Base-by-base conservation (phyloP, 2,329 filamentous ascomycete genomes). In the Calonectria naviculata region DNA sequence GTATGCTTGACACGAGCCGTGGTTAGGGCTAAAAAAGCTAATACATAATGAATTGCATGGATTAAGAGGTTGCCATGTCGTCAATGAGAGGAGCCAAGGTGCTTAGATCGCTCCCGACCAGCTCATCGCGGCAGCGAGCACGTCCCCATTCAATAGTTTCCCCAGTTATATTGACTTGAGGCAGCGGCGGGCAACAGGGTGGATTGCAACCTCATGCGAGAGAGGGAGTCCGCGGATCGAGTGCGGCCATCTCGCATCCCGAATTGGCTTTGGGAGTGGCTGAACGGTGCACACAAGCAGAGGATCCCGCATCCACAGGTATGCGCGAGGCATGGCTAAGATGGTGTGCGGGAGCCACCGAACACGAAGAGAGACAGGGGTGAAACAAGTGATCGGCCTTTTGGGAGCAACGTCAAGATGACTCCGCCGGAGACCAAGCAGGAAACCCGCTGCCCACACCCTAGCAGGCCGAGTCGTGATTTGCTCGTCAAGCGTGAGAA, bases 311-410 rank as follows among this genome's bases (percentile, higher is more conserved):
- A 42, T 65, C 41, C 49, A 60, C 41, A 17, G 52, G 19, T 31
- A 47, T 63, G 56, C 65, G 56, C 47, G 34, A 49, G 41, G 52
- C 54, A 68, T 46, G 65, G n/a, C 54, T 26, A 73, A 75, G 77
- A 75, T 75, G 79, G 79, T 81, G 79, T 78, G 78, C 72, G 68
- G 74, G 76, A 74, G 75, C 78, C 78, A 80, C 79, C 73, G 73
- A 79, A 81, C 78, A 81, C 79, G 79, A 80, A 78, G 76, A 71
- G 72, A 70, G 70, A 78, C 70, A 70, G 74, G 64, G 49, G 49
- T 52, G 41, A 64, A 28, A 60, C 64, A 47, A 54, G 41, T 46
- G 71, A 67, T 72, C 64, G 38, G 46, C 68, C 65, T 52, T 42
- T 21, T 67, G 60, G 41, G 19, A 28, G 60, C 64, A 38, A 68